A percentile compares a stretch with the other conserved stretches of the same genome.
Evolutionary conservation across 2,329 filamentous ascomycete genomes (phyloP).

Genomic region (Pestalotiopsis fici): DNA sequence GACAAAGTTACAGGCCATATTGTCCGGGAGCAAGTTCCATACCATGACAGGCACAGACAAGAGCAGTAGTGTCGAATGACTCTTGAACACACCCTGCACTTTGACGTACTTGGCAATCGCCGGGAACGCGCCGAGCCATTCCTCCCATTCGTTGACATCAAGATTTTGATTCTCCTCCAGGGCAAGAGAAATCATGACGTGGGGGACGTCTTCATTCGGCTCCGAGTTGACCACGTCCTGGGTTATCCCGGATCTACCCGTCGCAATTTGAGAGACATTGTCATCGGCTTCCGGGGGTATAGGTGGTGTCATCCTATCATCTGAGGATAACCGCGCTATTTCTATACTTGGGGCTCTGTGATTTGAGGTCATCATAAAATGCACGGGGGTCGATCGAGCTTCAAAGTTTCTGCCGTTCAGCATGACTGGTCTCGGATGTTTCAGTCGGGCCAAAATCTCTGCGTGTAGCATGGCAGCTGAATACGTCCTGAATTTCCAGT

Average conservation of each 20-base stretch:
- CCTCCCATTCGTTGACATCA: slow-evolving; percentile 60
- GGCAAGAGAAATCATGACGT: slow-evolving; percentile 62
- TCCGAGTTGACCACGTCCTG: slow-evolving; percentile 35
- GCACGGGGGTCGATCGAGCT: slow-evolving; percentile 58
- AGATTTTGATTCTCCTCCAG: slow-evolving; percentile 58
- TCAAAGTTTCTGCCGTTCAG: slow-evolving; percentile 60
- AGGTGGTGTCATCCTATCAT: slow-evolving; percentile 35
- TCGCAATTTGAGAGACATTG: slow-evolving; percentile 20
- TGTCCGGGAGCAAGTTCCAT: slow-evolving; percentile 60
- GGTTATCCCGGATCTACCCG: slow-evolving; percentile 25
- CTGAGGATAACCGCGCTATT: slow-evolving; percentile 41
- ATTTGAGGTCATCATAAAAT: slow-evolving; percentile 65
- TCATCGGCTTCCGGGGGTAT: slow-evolving; percentile 30
- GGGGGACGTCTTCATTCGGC: slow-evolving; percentile 56
- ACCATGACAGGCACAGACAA: slow-evolving; percentile 60
- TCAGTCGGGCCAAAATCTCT: slow-evolving; percentile 59
- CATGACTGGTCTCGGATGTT: slow-evolving; percentile 58
- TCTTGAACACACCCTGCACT: slow-evolving; percentile 62
- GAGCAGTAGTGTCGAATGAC: slow-evolving; percentile 59
- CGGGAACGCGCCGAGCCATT: slow-evolving; percentile 57
- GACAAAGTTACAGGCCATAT: slow-evolving; percentile 58
- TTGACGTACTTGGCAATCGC: slow-evolving; percentile 61
- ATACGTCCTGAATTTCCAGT: slow-evolving; percentile 56
- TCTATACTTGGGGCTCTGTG: slow-evolving; percentile 61
- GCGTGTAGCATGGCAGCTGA: slow-evolving; percentile 64